Evolutionary conservation across 352 stramenopile genomes (phyloP), one percentile per base, ranked within the genome.

Genomic region (Phytophthora tentaculata): DNA sequence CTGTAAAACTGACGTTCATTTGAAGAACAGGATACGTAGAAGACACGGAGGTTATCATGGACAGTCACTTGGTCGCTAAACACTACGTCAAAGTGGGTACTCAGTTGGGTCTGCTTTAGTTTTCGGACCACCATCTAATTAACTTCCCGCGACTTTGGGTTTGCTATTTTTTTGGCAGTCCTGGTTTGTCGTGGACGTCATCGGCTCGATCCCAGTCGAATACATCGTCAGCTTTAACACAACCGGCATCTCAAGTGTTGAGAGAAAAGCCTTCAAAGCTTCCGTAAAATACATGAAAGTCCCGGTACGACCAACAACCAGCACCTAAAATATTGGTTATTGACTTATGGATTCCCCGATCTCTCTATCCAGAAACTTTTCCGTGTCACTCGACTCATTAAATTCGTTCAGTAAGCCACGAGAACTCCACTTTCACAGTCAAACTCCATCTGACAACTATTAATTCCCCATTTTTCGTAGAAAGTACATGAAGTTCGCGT

Each of bases 211-310:
- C 22, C 80, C 80, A 14, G 63, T 86, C 37, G 80, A 89, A 58
- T 74, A 74, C 24, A 79, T 89, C 26, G 14, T 84, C 17, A 67
- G 53, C 22, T 55, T 50, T 1, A 73, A 71, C 12, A 50, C 66
- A 2, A 76, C 60, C 3, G 79, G 79, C 2, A 76, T 87, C 24
- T 82, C 76, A 0, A 66, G 80, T 14, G 74, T 87, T 48, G 81
- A 87, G 62, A 74, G 81, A 39, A 86, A 87, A 50, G 81, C 81
- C 1, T 82, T 89, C 65, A 89, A 87, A 56, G 78, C 81, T 8
- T 87, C 78, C 3, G 67, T 87, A 41, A 89, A 89, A 62, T 89
- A 89, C 58, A 29, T 89, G 39, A 89, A 87, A 72, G 66, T 89
- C 5, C 81, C 76, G 28, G 81, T 89, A 72, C 45, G 73, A 5